Base-by-base conservation (phyloP, 768 basidiomycete species). In the Tricholoma terreum region DNA sequence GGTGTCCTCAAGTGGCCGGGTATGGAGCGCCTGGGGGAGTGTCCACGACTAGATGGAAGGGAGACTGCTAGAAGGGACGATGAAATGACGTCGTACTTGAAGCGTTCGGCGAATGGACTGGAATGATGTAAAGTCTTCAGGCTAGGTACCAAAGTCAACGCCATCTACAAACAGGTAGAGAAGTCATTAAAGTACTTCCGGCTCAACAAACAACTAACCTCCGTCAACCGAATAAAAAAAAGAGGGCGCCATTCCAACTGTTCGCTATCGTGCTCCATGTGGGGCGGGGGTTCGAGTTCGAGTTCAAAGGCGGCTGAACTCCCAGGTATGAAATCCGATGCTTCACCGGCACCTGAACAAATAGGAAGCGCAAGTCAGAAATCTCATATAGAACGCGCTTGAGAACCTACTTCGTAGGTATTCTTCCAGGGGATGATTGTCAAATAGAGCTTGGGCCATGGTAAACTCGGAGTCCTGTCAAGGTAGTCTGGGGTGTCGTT, bases 51-150 rank as follows among this genome's bases (percentile, higher is more conserved):
- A 61, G 61, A 80, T 71, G 30, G 80, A 61, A 38, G 84, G 65
- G 55, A 85, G 75, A 52, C 62, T 7, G 87, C 82, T n/a, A 92
- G 78, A 8, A 92, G 75, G 7, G 89, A 84, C 2, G 90, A 91
- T 3, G 90, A 90, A 58, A 92, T 90, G 3, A 92, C 82, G 58
- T 83, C 84, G 78, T 91, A 92, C 68, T 91, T 91, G 82, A 92
- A 91, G 40, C 81, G 86, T 71, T 92, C 90, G 8, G 83, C 81
- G 63, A 90, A 88, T 17, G 80, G 77, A 59, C 72, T 80, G 3
- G 77, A 68, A 6, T 74, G 68, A 57, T 61, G 69, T 22, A 77
- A 64, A 8, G 69, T 60, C 33, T 73, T 66, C 9, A 73, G 50
- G 40, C 72, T 66, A 5, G 76, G 69, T 34, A 81, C 71, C 30